Evolutionary conservation across 1,284 basidiomycete genomes (phyloP).

Genomic region (Leccinum proximum): DNA sequence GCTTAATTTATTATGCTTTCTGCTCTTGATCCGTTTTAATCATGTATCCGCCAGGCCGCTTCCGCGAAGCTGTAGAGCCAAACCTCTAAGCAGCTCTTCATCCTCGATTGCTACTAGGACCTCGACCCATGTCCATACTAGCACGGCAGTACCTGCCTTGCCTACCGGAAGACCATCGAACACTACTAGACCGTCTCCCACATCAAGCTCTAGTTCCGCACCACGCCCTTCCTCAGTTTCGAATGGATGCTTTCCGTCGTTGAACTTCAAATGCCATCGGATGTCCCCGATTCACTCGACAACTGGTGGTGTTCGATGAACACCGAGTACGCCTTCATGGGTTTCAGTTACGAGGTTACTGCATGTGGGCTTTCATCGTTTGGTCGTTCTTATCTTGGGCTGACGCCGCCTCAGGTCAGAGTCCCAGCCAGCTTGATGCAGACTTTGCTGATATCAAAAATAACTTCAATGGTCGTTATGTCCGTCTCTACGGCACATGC

Average conservation of each 20-base stretch:
- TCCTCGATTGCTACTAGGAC: background rate
- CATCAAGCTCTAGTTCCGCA: background rate
- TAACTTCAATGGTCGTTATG: slow-evolving; percentile 63
- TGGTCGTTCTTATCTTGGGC: background rate
- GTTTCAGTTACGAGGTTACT: slow-evolving; percentile 70
- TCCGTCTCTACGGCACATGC: slow-evolving; percentile 69
- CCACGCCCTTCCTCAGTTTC: background rate
- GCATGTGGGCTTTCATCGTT: slow-evolving; percentile 38
- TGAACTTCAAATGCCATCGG: slow-evolving; percentile 52
- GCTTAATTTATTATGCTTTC: slow-evolving; percentile 1
- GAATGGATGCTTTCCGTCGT: slow-evolving; percentile 50
- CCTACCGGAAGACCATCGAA: background rate
- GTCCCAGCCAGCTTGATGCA: slow-evolving; percentile 40
- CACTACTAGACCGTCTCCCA: background rate
- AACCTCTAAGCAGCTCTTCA: background rate
- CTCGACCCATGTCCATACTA: background rate
- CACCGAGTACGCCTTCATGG: slow-evolving; percentile 70
- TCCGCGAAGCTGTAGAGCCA: slow-evolving; percentile 13
- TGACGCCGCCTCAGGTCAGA: slow-evolving; percentile 41
- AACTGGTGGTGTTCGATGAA: slow-evolving; percentile 66
- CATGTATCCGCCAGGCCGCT: slow-evolving; percentile 14
- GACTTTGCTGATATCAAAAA: slow-evolving; percentile 65
- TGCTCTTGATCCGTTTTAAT: slow-evolving; percentile 9
- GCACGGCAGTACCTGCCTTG: background rate
- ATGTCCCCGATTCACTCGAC: slow-evolving; percentile 41